Conservation (phyloP, 148 eudicot genomes). For the Dysphania ambrosioides region DNA sequence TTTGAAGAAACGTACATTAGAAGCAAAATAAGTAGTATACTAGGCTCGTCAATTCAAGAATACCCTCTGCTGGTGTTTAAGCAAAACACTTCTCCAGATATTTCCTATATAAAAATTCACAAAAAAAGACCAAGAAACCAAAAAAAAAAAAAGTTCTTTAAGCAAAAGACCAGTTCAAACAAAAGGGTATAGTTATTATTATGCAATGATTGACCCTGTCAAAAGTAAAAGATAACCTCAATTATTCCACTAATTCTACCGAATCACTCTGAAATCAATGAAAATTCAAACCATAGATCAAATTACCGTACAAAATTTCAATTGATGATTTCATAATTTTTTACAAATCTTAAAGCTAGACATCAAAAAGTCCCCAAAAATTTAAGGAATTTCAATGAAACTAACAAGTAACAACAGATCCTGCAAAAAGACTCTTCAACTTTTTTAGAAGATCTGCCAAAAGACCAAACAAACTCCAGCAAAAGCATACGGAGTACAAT, state of each 20-base stretch:
- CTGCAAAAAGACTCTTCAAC: conserved; percentile 21
- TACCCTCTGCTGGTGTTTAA: not conserved
- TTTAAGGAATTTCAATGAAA: no score
- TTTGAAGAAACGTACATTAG: no score
- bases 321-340: not conserved
- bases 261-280: not conserved
- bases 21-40: no score
- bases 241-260: not conserved
- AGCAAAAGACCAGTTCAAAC: conserved; percentile 13
- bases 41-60: no score
- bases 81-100: no score
- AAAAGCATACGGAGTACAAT: not conserved
- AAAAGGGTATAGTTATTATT: not conserved
- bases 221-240: not conserved
- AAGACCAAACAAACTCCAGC: not conserved
- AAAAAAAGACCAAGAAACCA: not conserved
- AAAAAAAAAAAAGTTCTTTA: not conserved
- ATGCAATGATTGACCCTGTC: not conserved
- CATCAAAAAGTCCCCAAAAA: no score
- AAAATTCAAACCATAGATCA: no score
- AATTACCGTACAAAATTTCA: not conserved
- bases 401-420: no score
- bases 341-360: no score
- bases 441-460: conserved; percentile 3
- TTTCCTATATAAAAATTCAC: no score